phyloP scores from a whole-genome alignment of 2,329 filamentous ascomycete species.

The Cercospora sp. region DNA sequence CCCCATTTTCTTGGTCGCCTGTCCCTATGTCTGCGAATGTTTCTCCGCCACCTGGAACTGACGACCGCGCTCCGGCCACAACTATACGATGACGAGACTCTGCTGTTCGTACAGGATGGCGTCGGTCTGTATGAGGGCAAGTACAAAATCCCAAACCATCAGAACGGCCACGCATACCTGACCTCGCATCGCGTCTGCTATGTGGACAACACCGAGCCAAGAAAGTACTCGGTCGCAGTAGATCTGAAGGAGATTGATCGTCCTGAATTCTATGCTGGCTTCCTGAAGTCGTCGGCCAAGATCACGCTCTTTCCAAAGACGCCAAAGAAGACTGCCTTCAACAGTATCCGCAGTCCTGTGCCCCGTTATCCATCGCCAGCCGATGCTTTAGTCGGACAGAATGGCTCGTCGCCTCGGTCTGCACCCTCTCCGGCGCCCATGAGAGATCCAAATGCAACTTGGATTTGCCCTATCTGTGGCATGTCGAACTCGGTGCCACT shows the following conservation, averaged over 20 bases:
- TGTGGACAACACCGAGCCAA: conserved; percentile 82
- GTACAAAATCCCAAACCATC: conserved; percentile 89
- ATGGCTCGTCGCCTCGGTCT: conserved; percentile 51
- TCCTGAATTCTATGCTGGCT: conserved; percentile 88
- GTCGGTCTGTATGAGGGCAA: conserved; percentile 98
- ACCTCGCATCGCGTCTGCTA: conserved; percentile 96
- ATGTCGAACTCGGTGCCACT: conserved; percentile 90
- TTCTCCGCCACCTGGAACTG: conserved; percentile 91
- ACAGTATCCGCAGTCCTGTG: conserved; percentile 54
- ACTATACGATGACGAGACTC: conserved; percentile 87
- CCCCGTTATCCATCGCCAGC: conserved; percentile 48
- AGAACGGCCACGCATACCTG: conserved; percentile 94
- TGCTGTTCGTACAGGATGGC: conserved; percentile 95
- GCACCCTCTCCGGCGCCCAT: conserved; percentile 51
- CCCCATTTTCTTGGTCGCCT: not conserved
- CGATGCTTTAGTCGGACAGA: conserved; percentile 44
- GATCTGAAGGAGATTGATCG: conserved; percentile 89
- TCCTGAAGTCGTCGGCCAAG: conserved; percentile 92
- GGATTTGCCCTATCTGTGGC: conserved; percentile 94
- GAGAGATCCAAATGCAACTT: conserved; percentile 65
- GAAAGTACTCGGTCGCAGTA: conserved; percentile 79
- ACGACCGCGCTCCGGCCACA: conserved; percentile 93
- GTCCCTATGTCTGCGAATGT: conserved; percentile 65
- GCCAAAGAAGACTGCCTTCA: conserved; percentile 60
- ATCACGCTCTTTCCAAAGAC: conserved; percentile 85